Conservation (phyloP, 768 basidiomycete genomes). For the Neoboletus brunneissimus region DNA sequence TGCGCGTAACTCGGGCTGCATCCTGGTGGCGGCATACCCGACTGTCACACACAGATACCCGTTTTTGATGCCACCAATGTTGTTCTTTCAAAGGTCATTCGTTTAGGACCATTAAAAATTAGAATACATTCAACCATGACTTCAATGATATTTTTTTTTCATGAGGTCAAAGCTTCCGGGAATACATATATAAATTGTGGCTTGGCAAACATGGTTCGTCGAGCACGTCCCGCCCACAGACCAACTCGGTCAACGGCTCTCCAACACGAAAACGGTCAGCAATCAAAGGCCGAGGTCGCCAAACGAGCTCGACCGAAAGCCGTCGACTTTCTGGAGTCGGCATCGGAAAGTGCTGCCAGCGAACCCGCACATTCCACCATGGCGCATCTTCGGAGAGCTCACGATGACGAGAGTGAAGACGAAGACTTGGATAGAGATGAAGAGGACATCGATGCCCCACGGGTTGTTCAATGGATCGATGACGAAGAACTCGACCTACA, state of each 20-base stretch:
- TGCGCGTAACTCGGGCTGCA: background rate
- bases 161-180: too few species aligned
- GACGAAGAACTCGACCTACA: constrained; percentile 38
- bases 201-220: constrained; percentile 8
- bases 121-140: too few species aligned
- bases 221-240: constrained; percentile 3
- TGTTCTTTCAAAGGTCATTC: background rate
- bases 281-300: constrained; percentile 4
- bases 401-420: constrained; percentile 27
- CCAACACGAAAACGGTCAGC: background rate
- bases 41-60: background rate
- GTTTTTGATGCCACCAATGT: too few species aligned
- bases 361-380: background rate
- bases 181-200: background rate
- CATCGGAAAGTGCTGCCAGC: constrained; percentile 1
- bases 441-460: constrained; percentile 42
- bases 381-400: background rate
- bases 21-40: too few species aligned
- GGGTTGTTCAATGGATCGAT: constrained; percentile 62
- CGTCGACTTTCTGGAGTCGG: constrained; percentile 13
- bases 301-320: constrained; percentile 18
- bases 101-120: background rate
- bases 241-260: background rate
- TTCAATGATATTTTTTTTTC: too few species aligned
- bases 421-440: background rate